Evolutionary conservation across 345 rosid genomes (phyloP).

Genomic region (Eutrema heterophyllum): DNA sequence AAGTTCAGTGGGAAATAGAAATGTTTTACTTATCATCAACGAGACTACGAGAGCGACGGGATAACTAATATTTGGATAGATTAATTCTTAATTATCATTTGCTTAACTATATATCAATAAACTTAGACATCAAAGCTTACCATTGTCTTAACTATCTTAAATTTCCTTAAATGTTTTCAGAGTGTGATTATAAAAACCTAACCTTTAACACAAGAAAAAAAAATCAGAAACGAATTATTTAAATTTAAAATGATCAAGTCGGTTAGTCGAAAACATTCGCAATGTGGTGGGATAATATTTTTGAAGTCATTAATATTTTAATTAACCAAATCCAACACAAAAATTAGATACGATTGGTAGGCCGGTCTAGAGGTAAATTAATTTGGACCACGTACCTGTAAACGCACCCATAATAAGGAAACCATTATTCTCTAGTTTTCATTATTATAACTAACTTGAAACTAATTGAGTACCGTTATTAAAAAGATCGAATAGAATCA

Average conservation of each 20-base stretch:
- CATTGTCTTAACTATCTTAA: constrained; percentile 4
- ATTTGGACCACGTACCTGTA: constrained; percentile 30
- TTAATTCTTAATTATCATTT: background rate
- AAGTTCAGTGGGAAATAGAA: constrained; percentile 15
- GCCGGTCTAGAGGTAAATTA: constrained; percentile 10
- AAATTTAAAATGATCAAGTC: background rate
- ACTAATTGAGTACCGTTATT: background rate
- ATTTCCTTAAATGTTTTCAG: background rate
- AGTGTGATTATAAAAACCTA: background rate
- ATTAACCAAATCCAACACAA: constrained; percentile 29
- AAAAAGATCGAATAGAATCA: background rate
- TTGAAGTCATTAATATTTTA: background rate
- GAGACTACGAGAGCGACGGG: constrained; percentile 17
- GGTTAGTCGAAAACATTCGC: background rate
- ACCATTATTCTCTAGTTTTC: background rate
- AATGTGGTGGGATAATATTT: background rate
- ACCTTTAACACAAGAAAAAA: constrained; percentile 4
- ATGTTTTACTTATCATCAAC: constrained; percentile 17
- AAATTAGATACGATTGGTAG: constrained; percentile 27
- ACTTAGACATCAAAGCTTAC: background rate
- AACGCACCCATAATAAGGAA: constrained; percentile 7
- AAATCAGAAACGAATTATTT: background rate
- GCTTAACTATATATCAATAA: background rate
- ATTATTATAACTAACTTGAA: background rate
- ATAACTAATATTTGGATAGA: constrained; percentile 5